Percentiles rank a stretch among this genome's conserved stretches.
These are phyloP conservation scores for Ustilago bromivora DNA, from an alignment of 1,284 basidiomycete genomes.

Conservation along the genomic window DNA sequence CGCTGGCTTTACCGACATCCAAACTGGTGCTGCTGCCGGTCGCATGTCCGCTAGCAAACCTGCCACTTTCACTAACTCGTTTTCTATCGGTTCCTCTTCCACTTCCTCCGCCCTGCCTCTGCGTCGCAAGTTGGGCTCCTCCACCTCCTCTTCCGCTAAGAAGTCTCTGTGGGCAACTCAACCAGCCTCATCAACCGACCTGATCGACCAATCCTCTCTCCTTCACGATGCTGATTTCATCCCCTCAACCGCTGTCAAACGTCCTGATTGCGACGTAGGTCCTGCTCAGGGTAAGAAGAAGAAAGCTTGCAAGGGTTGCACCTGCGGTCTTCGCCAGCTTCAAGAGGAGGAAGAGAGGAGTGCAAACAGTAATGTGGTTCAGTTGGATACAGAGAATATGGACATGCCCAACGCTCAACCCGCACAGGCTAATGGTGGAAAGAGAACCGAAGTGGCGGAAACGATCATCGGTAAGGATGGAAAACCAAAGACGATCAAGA, in stretches of 20 bases:
- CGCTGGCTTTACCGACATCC: conserved; percentile 55
- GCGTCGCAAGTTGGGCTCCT: conserved; percentile 50
- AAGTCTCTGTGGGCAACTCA: conserved; percentile 66
- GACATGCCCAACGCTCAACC: conserved; percentile 53
- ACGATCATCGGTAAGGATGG: conserved; percentile 66
- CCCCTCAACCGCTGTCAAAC: conserved; percentile 55
- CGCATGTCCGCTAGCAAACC: conserved; percentile 28
- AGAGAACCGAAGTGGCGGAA: conserved; percentile 57
- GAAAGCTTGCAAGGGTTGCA: conserved; percentile 69
- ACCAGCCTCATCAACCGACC: conserved; percentile 44
- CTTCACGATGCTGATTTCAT: conserved; percentile 56
- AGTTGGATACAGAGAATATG: conserved; percentile 62
- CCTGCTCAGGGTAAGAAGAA: conserved; percentile 55
- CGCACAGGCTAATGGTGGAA: conserved; percentile 9
- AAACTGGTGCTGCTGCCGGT: conserved; percentile 21
- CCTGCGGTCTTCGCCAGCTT: conserved; percentile 66
- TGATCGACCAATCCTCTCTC: conserved; percentile 61
- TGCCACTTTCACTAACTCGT: conserved; percentile 9
- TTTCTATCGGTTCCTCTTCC: conserved; percentile 40
- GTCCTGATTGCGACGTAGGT: conserved; percentile 67
- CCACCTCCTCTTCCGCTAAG: conserved; percentile 32
- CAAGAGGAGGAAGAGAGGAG: conserved; percentile 65
- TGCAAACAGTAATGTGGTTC: conserved; percentile 47
- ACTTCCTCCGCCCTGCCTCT: conserved; percentile 51
- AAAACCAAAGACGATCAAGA: conserved; percentile 63